A percentile compares a stretch with the other conserved stretches of the same genome.
These are phyloP conservation scores for Pseudocercospora fijiensis DNA, from an alignment of 2,329 filamentous ascomycete genomes.

Conservation along the genomic window DNA sequence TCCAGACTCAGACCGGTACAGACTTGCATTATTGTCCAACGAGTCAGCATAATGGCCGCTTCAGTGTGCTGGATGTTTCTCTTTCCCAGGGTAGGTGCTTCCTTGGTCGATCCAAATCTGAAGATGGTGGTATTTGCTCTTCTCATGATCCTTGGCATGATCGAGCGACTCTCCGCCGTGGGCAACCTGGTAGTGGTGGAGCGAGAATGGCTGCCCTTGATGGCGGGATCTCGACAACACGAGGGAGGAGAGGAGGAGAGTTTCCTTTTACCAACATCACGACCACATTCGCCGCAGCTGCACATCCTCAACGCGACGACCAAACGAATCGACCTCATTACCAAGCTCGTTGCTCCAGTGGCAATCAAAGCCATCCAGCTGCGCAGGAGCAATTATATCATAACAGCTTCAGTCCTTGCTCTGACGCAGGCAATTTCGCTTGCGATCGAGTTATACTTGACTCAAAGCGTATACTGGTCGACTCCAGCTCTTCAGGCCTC, in stretches of 20 bases:
- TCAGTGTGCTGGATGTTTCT: conserved; percentile 10
- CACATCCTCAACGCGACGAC: conserved; percentile 10
- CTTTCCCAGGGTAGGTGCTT: not conserved
- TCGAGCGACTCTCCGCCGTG: conserved; percentile 12
- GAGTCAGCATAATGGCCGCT: conserved; percentile 2
- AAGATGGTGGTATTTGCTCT: not conserved
- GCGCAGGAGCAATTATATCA: not conserved
- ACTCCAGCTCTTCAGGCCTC: not conserved
- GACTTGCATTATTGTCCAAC: conserved; percentile 11
- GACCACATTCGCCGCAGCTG: not conserved
- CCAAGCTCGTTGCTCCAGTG: conserved; percentile 11
- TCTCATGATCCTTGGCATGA: conserved; percentile 10
- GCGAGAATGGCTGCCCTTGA: conserved; percentile 9
- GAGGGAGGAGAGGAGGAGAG: not conserved
- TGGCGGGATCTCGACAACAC: not conserved
- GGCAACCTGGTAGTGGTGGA: conserved; percentile 11
- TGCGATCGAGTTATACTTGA: conserved; percentile 1
- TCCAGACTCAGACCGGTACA: conserved; percentile 11
- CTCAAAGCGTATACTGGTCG: not conserved
- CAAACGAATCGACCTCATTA: conserved; percentile 13
- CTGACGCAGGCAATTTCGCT: not conserved
- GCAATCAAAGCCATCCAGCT: conserved; percentile 4
- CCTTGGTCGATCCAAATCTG: not conserved
- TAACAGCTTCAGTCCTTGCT: not conserved
- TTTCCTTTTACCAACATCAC: not conserved